Evolutionary conservation across 345 rosid species (phyloP), one percentile per base, ranked within the genome.

Genomic region (Rubroshorea leprosula): DNA sequence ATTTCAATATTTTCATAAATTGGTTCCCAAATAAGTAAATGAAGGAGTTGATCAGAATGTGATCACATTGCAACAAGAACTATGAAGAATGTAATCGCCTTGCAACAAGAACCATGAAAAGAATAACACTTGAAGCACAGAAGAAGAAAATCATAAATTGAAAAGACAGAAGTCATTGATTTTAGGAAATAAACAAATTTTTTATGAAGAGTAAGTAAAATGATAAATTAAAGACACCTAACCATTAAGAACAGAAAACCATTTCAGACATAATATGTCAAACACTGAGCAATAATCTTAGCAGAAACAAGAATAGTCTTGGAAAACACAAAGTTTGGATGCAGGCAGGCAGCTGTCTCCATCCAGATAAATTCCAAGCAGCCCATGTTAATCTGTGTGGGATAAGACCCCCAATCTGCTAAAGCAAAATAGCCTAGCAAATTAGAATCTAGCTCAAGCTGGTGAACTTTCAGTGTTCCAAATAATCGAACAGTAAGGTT

Each of bases 401-500:
- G 6, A 35, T 60, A 51, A 57, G n/a, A 53, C 16, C 45, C 29
- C 61, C 51, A 58, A 26, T 60, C 56, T 57, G 29, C 47, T 22
- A 45, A 44, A 57, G 22, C 51, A 41, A n/a, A 52, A 35, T 41
- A 44, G 7, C 21, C 25, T 15, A 21, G 23, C 25, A 29, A 46
- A 50, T 3, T 10, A 53, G 39, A 47, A 27, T 25, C 35, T 52
- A 23, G 45, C 31, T 23, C 17, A 54, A 52, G 15, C 60, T 59
- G 11, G 12, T 35, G 41, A 35, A 54, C 35, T 21, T 38, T 20
- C 21, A 39, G 13, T 12, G 29, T 46, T 60, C 41, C 8, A 31
- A 26, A 68, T 11, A 46, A 19, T 1, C 8, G 41, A 25, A 18
- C n/a, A 6, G 9, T 54, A 23, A 56, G 13, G 16, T 19, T 15